Evolutionary conservation across 1,284 basidiomycete genomes (phyloP).

Genomic region (Clitocybe nebularis): DNA sequence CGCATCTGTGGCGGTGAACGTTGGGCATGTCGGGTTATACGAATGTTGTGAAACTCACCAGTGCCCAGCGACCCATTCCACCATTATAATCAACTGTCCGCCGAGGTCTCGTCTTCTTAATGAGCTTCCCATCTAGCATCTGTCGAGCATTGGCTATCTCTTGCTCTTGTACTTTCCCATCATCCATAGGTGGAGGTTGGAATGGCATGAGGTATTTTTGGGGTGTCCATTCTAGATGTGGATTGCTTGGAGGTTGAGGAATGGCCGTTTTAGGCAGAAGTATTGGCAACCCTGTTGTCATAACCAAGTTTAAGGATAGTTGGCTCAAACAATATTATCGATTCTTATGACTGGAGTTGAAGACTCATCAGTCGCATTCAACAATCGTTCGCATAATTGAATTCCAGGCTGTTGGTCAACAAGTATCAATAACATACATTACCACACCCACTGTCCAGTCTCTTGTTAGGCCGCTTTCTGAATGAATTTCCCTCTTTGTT

Average conservation of each 20-base stretch:
- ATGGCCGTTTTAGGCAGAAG: slow-evolving; percentile 39
- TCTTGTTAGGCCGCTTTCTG: no score
- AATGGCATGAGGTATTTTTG: slow-evolving; percentile 44
- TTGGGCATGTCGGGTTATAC: background rate
- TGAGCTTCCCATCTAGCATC: slow-evolving; percentile 66
- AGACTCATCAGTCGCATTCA: no score
- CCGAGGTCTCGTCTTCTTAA: slow-evolving; percentile 89
- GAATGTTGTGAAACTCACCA: slow-evolving; percentile 52
- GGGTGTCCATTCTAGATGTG: slow-evolving; percentile 53
- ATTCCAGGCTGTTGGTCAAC: no score
- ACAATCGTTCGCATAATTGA: no score
- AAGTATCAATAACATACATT: no score
- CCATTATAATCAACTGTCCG: slow-evolving; percentile 95
- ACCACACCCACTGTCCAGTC: no score
- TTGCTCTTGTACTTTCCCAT: slow-evolving; percentile 68
- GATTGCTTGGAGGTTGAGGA: slow-evolving; percentile 27
- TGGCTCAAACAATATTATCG: no score
- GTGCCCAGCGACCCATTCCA: slow-evolving; percentile 75
- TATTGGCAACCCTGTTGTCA: slow-evolving; percentile 29
- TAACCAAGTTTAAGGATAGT: slow-evolving; percentile 7
- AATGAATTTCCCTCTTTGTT: no score
- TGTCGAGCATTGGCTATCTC: slow-evolving; percentile 73
- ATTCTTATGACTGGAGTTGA: no score
- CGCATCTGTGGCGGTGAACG: slow-evolving; percentile 45
- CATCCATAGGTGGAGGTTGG: slow-evolving; percentile 75